These are phyloP conservation scores for Spongospora subterranea DNA, from an alignment of 208 protist species.

Conservation along the genomic window DNA sequence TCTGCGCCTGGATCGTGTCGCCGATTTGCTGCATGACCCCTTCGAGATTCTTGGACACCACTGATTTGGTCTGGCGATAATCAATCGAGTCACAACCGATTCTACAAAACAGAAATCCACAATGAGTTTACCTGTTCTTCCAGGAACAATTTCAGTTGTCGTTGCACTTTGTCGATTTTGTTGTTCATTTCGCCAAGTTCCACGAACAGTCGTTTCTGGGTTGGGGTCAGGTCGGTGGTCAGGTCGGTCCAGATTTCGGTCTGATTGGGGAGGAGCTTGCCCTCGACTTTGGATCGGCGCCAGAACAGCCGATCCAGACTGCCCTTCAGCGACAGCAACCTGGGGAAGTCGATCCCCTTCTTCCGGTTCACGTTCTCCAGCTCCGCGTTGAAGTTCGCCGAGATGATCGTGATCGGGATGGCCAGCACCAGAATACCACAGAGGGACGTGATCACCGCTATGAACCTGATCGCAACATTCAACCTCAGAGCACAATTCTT, in stretches of 20 bases:
- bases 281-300: not conserved
- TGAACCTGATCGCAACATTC: no score
- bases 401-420: constrained; percentile 75
- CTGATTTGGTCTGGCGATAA: not conserved
- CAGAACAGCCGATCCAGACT: not conserved
- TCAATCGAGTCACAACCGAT: no score
- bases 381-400: constrained; percentile 68
- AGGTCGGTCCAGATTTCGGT: not conserved
- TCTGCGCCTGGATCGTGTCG: constrained; percentile 24
- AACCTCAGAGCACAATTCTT: no score
- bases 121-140: not conserved
- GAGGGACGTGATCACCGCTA: constrained; percentile 69
- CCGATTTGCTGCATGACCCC: constrained; percentile 26
- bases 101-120: not conserved
- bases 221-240: not conserved
- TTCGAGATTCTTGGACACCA: not conserved
- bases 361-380: not conserved
- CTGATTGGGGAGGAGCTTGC: not conserved
- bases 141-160: not conserved
- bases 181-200: not conserved
- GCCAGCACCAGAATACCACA: constrained; percentile 70
- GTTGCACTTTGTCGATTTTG: not conserved
- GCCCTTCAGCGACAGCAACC: not conserved
- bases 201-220: not conserved
- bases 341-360: constrained; percentile 57